phyloP scores from a whole-genome alignment of 2,329 filamentous ascomycete species.

The Nothophoma quercina region DNA sequence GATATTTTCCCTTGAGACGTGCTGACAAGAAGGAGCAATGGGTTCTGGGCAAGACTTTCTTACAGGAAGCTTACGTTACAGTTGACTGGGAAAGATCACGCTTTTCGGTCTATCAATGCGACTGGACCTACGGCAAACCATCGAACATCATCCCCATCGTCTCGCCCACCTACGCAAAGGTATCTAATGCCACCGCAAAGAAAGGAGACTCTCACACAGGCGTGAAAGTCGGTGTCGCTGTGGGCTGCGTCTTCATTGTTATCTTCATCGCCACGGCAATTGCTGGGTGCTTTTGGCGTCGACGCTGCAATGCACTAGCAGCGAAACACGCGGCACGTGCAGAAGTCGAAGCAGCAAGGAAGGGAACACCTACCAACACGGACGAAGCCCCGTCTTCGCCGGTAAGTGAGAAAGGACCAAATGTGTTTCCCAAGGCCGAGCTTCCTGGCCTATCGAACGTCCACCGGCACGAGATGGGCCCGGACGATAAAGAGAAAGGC shows the following conservation, averaged over 20 bases:
- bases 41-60: conserved; percentile 71
- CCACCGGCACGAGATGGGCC: conserved; percentile 23
- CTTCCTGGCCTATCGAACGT: conserved; percentile 45
- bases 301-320: conserved; percentile 35
- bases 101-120: conserved; percentile 55
- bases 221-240: conserved; percentile 54
- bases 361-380: conserved; percentile 23
- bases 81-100: conserved; percentile 58
- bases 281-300: conserved; percentile 47
- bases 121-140: conserved; percentile 40
- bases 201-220: conserved; percentile 34
- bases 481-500: conserved; percentile 27
- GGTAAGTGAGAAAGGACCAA: conserved; percentile 30
- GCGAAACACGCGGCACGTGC: conserved; percentile 35
- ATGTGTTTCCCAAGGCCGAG: conserved; percentile 57
- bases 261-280: conserved; percentile 41
- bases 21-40: conserved; percentile 62
- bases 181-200: neutral
- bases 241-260: conserved; percentile 48
- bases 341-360: conserved; percentile 29
- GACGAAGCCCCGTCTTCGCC: conserved; percentile 37
- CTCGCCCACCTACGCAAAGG: conserved; percentile 35
- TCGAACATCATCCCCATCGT: conserved; percentile 44
- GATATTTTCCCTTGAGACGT: conserved; percentile 72
- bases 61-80: conserved; percentile 69